A percentile compares a stretch with the other conserved stretches of the same genome.
phyloP scores from a whole-genome alignment of 2,329 filamentous ascomycete genomes.

The Ascocoryne sarcoides region DNA sequence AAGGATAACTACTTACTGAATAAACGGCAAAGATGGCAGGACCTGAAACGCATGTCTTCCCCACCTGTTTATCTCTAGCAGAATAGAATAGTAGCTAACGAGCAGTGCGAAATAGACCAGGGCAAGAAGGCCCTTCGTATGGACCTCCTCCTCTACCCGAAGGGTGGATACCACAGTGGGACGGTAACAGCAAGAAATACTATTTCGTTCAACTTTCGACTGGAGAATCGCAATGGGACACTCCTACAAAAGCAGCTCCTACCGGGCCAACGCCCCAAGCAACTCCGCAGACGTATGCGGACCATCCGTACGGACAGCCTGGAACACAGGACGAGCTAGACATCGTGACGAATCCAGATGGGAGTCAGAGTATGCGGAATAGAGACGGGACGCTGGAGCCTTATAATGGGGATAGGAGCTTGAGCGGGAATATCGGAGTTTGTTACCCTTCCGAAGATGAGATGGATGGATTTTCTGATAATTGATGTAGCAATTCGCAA shows the following conservation, averaged over 20 bases:
- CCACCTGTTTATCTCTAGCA: no score
- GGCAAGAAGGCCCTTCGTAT: slow-evolving; percentile 28
- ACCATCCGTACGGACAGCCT: slow-evolving; percentile 49
- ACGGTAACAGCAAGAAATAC: slow-evolving; percentile 54
- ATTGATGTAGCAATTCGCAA: slow-evolving; percentile 24
- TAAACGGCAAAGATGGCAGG: no score
- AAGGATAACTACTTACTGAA: no score
- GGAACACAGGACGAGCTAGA: slow-evolving; percentile 22
- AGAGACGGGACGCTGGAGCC: slow-evolving; percentile 54
- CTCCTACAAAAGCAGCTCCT: slow-evolving; percentile 55
- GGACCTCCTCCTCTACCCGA: slow-evolving; percentile 50
- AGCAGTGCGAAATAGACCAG: no score
- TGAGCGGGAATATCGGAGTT: slow-evolving; percentile 44
- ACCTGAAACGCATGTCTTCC: no score
- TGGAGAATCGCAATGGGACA: slow-evolving; percentile 66
- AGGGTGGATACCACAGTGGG: slow-evolving; percentile 65
- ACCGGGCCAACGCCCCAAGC: slow-evolving; percentile 51
- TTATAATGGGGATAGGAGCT: slow-evolving; percentile 45
- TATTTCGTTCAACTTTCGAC: slow-evolving; percentile 67
- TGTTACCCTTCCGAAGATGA: slow-evolving; percentile 27
- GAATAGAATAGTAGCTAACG: no score
- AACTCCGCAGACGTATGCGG: slow-evolving; percentile 33
- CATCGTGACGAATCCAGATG: slow-evolving; percentile 54
- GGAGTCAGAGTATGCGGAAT: slow-evolving; percentile 51
- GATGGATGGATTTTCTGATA: background rate